Evolutionary conservation across 1,284 basidiomycete genomes (phyloP), one percentile per base, ranked within the genome.

Genomic region (Leccinum subspadiceum): DNA sequence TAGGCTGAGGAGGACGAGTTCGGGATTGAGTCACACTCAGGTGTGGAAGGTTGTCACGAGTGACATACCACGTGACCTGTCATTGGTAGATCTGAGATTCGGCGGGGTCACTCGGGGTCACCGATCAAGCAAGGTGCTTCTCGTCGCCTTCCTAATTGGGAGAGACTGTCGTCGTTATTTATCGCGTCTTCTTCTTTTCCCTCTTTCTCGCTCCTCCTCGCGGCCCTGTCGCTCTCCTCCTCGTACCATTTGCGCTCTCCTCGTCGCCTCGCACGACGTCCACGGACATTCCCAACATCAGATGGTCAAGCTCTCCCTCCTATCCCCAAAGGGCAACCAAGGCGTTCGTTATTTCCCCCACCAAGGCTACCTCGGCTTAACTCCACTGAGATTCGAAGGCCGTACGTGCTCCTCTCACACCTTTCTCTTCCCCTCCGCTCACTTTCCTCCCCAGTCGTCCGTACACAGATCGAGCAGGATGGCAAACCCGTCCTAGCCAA

Each of bases 331-430:
- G 75, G 89, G 88, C 68, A 90, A 89, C 75, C 77, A 84, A 65
- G 85, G 83, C 64, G 79, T 84, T 61, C 82, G 86, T 61, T 87
- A 80, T 75, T 94, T 92, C 75, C 90, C 92, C 60, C 78, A 84
- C 78, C 75, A 78, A 59, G 92, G 92, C 70, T 88, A 85, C 75
- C 85, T 93, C 64, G 92, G 89, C 64, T 81, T 93, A 70, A 90
- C 89, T 41, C 86, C 89, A 64, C 78, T 94, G 75, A 83, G 82
- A 66, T 81, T 93, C 65, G 86, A 91, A 73, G 92, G 92, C 74
- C 74, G 87, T 86, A 65, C 66, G 84, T 81, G 39, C 54, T 59
- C 59, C 15, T 60, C 53, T 60, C 57, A 62, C 57, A 48, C 24
- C 51, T 41, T 50, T 46, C 53, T 60, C 49, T 56, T 59, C 53